Conservation (phyloP, 257 asterid species). For the Rhazya stricta region DNA sequence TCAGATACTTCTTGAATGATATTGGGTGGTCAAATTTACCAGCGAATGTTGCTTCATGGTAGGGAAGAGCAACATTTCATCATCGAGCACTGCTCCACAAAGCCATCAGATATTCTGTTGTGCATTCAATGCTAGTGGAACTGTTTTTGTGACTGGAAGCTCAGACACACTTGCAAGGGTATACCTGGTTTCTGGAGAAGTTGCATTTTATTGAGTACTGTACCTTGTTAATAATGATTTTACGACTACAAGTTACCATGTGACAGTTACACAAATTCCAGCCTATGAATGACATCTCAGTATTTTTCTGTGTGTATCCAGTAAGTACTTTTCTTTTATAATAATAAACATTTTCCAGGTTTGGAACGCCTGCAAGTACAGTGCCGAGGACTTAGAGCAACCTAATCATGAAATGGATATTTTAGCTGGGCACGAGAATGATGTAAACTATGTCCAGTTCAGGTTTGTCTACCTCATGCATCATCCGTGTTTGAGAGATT, state of each 20-base stretch:
- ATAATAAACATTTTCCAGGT: constrained; percentile 43
- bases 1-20: constrained; percentile 4
- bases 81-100: constrained; percentile 53
- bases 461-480: constrained; percentile 50
- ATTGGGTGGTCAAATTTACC: constrained; percentile 14
- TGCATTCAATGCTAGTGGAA: constrained; percentile 93
- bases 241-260: background rate
- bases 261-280: background rate
- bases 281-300: background rate
- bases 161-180: constrained; percentile 96
- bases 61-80: constrained; percentile 65
- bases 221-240: constrained; percentile 3
- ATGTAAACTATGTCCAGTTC: constrained; percentile 96
- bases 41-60: constrained; percentile 26
- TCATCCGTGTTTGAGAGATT: constrained; percentile 15
- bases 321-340: background rate
- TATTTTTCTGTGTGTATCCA: background rate
- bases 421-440: constrained; percentile 95
- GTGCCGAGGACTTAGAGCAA: constrained; percentile 72
- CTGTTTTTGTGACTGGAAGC: constrained; percentile 95
- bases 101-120: constrained; percentile 86
- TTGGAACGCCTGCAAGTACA: constrained; percentile 88
- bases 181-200: constrained; percentile 5
- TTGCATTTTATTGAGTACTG: background rate
- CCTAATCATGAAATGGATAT: constrained; percentile 94